phyloP scores from a whole-genome alignment of 176 grass and related monocot species.

The Eleusine indica region DNA sequence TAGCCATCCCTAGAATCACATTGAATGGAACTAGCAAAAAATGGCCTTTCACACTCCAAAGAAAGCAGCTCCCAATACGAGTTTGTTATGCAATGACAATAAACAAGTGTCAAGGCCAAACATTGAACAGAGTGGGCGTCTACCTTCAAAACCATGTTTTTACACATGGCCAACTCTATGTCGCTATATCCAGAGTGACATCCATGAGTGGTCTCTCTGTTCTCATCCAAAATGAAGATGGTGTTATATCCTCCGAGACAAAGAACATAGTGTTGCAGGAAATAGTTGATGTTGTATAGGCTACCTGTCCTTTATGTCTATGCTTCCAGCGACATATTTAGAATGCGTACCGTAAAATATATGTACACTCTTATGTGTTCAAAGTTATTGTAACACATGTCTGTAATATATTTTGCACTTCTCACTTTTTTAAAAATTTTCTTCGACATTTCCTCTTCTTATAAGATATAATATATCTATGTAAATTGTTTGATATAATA shows the following conservation, averaged over 20 bases:
- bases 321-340: no score
- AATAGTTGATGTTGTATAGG: no score
- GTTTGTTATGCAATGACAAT: constrained; percentile 40
- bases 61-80: neutral
- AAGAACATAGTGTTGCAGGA: constrained; percentile 28
- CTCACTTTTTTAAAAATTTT: no score
- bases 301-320: no score
- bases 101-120: constrained; percentile 26
- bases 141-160: constrained; percentile 13
- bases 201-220: neutral
- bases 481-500: no score
- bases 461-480: no score
- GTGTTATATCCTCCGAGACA: neutral
- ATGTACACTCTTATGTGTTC: no score
- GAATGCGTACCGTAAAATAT: no score
- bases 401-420: no score
- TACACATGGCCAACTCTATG: constrained; percentile 17
- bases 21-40: neutral
- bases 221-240: neutral
- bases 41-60: constrained; percentile 10
- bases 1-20: constrained; percentile 15
- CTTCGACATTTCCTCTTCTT: no score
- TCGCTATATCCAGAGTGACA: constrained; percentile 13
- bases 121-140: neutral
- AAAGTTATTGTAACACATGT: no score